Evolutionary conservation across 2,329 filamentous ascomycete genomes (phyloP).

Genomic region (Trichoderma endophyticum): DNA sequence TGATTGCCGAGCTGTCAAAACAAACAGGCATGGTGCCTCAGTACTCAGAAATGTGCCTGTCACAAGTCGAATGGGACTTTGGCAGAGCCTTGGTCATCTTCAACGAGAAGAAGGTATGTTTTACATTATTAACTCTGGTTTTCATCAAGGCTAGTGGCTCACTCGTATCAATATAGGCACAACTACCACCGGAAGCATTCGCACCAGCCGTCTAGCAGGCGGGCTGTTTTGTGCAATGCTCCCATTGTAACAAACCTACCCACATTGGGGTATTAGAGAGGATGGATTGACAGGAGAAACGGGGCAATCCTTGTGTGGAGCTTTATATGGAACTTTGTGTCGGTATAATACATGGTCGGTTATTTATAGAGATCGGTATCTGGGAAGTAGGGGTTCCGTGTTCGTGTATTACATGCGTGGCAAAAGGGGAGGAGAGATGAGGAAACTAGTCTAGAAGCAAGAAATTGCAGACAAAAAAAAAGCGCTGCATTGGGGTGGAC

Average conservation of each 20-base stretch:
- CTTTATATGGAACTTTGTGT: background rate
- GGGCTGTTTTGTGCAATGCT: background rate
- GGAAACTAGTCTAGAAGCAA: background rate
- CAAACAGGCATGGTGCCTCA: slow-evolving; percentile 76
- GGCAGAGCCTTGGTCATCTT: slow-evolving; percentile 73
- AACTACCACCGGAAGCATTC: slow-evolving; percentile 30
- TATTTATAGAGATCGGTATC: slow-evolving; percentile 11
- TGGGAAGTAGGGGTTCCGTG: background rate
- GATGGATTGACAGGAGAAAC: slow-evolving; percentile 11
- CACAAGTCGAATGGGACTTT: slow-evolving; percentile 76
- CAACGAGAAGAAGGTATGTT: slow-evolving; percentile 66
- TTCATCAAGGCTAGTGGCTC: background rate
- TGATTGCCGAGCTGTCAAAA: slow-evolving; percentile 71
- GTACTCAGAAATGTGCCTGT: slow-evolving; percentile 78
- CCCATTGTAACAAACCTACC: background rate
- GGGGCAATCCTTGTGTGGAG: slow-evolving; percentile 3
- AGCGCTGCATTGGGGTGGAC: background rate
- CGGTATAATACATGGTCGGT: background rate
- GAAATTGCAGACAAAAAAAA: background rate
- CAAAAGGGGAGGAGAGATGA: slow-evolving; percentile 1
- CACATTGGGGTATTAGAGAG: background rate
- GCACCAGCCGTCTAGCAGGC: slow-evolving; percentile 18
- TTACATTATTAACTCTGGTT: background rate
- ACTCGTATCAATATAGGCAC: slow-evolving; percentile 21
- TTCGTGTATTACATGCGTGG: slow-evolving; percentile 6